These are phyloP conservation scores for Hypomontagnella monticulosa DNA, from an alignment of 495 filamentous ascomycete species.

Conservation along the genomic window DNA sequence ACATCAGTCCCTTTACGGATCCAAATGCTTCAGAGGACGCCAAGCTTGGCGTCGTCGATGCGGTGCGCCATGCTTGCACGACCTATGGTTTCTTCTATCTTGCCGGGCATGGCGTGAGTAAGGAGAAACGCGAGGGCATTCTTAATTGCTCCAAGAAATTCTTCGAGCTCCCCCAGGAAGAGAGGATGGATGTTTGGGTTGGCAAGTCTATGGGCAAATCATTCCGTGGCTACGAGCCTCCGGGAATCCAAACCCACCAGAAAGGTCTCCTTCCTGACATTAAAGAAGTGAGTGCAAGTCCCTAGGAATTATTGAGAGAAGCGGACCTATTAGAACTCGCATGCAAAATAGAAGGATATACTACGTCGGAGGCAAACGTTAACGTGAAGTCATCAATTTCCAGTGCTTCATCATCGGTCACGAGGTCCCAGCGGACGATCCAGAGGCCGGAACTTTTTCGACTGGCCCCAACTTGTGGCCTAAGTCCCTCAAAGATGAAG, in stretches of 20 bases:
- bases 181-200: constrained; percentile 50
- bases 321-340: neutral
- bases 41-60: constrained; percentile 29
- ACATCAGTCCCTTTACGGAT: constrained; percentile 48
- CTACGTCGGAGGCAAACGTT: neutral
- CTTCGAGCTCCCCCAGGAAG: constrained; percentile 58
- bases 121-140: constrained; percentile 41
- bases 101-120: constrained; percentile 40
- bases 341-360: neutral
- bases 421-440: constrained; percentile 57
- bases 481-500: constrained; percentile 49
- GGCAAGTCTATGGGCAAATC: constrained; percentile 52
- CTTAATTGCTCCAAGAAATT: constrained; percentile 55
- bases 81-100: constrained; percentile 61
- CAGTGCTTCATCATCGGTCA: constrained; percentile 58
- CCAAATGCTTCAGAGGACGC: constrained; percentile 33
- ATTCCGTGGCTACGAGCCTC: constrained; percentile 63
- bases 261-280: constrained; percentile 58
- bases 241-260: constrained; percentile 61
- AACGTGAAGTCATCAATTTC: constrained; percentile 4
- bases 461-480: constrained; percentile 64
- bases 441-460: constrained; percentile 53
- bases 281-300: constrained; percentile 57
- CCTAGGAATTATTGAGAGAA: neutral
- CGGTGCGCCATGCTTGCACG: constrained; percentile 55